Percentiles rank a stretch among this genome's conserved stretches.
Conservation (phyloP, 2,329 filamentous ascomycete genomes). For the Diaporthe eres region DNA sequence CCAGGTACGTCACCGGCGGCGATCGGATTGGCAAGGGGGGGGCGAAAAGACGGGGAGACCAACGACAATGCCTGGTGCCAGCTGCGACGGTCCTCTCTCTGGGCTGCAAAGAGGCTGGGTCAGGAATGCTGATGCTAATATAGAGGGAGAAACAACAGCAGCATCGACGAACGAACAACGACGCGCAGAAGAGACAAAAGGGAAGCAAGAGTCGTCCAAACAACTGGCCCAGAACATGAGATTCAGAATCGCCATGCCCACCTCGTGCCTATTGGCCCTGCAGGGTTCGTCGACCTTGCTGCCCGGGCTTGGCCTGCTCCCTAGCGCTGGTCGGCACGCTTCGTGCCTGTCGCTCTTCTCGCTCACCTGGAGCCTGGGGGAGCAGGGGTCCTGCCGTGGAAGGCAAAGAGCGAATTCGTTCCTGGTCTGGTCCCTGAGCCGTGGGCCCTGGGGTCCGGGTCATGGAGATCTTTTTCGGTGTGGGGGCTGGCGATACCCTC, state of each 20-base stretch:
- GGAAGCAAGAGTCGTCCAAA: background rate
- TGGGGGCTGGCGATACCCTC: constrained; percentile 33
- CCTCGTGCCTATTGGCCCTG: constrained; percentile 2
- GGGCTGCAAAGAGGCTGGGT: background rate
- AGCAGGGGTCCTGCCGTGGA: background rate
- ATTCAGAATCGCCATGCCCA: constrained; percentile 25
- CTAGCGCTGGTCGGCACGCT: background rate
- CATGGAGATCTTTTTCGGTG: background rate
- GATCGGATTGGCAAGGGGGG: constrained; percentile 14
- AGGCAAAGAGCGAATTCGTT: background rate
- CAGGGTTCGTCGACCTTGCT: constrained; percentile 5
- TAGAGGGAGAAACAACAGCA: background rate
- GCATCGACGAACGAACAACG: background rate
- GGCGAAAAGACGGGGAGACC: background rate
- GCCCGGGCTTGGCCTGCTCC: constrained; percentile 5
- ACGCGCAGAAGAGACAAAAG: background rate
- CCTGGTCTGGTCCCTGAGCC: constrained; percentile 3
- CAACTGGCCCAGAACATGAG: constrained; percentile 7
- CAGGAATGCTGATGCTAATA: constrained; percentile 19
- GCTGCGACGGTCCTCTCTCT: no score
- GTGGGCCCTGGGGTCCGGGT: background rate
- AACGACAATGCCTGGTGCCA: background rate
- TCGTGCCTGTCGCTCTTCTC: background rate
- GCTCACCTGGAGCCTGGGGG: background rate
- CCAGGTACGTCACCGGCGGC: constrained; percentile 21